Evolutionary conservation across 2,329 filamentous ascomycete genomes (phyloP), one percentile per base, ranked within the genome.

Genomic region (Colletotrichum navitas): DNA sequence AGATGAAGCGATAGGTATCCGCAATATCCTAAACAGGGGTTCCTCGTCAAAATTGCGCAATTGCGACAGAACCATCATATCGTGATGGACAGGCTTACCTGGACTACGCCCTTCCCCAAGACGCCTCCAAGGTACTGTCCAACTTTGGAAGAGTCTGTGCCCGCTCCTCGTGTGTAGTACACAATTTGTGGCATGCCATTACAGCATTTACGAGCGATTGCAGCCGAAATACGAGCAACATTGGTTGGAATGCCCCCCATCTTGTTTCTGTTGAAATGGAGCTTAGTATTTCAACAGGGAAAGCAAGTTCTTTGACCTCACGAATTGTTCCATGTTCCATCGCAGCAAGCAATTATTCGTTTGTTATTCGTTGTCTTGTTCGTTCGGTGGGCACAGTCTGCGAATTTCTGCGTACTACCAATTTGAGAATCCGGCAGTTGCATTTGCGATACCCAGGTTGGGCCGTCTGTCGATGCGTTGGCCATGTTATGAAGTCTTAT

Each of bases 141-240:
- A n/a, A 71, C 71, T 47, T 74, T 74, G 43, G 74, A 75, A 26
- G 74, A 73, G 26, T 74, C 76, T 3, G 76, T 78, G 1, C 80
- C 81, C 29, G 80, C 78, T 10, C 81, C 81, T 10, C 80, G 77
- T 29, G 82, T 79, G 65, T 83, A 83, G 72, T 79, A 80, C 8
- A 82, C 77, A 43, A 82, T 69, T 72, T 82, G 80, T n/a, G 79
- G 77, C 76, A 78, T 77, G 59, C 76, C 74, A 21, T 76, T 77
- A 49, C 74, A 75, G 29, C 77, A 75, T 6, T 76, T 77, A 18
- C 76, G 76, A 11, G 75, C 75, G 10, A 82, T 71, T 1, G 77
- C 77, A 39, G 79, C 76, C 18, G 77, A 77, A 8, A 82, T 74
- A 21, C 79, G 78, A 36, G 77, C 78, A 12, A 82, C 80, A 36